These are phyloP conservation scores for Huntiella decipiens DNA, from an alignment of 2,329 filamentous ascomycete species.

Conservation along the genomic window DNA sequence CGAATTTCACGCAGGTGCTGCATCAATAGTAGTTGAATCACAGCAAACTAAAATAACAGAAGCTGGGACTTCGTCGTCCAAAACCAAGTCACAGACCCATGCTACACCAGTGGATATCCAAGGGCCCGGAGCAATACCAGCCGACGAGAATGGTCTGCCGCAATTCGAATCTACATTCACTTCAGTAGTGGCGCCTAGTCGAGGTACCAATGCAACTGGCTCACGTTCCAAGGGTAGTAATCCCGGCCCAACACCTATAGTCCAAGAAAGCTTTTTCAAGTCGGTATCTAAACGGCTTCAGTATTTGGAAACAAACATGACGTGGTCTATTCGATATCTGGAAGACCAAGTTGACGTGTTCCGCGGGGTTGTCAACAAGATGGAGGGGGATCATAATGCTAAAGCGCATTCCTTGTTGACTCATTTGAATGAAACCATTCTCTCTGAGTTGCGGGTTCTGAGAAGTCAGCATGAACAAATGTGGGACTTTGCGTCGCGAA, in stretches of 20 bases:
- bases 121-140: no score
- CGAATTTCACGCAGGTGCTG: no score
- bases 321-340: constrained; percentile 83
- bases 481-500: constrained; percentile 88
- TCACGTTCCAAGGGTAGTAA: background rate
- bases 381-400: constrained; percentile 72
- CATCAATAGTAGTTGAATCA: no score
- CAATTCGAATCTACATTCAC: no score
- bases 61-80: no score
- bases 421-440: constrained; percentile 70
- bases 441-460: constrained; percentile 59
- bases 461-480: constrained; percentile 84
- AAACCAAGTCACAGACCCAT: no score
- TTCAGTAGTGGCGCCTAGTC: no score
- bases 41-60: no score
- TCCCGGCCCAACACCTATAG: constrained; percentile 49
- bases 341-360: constrained; percentile 87
- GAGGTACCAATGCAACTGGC: no score
- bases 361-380: constrained; percentile 66
- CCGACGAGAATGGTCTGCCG: no score
- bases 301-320: constrained; percentile 80
- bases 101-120: no score
- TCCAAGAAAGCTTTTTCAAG: constrained; percentile 97
- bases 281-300: constrained; percentile 83
- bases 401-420: constrained; percentile 70